phyloP scores from a whole-genome alignment of 108 stramenopile species.

The Parietichytrium sp. region DNA sequence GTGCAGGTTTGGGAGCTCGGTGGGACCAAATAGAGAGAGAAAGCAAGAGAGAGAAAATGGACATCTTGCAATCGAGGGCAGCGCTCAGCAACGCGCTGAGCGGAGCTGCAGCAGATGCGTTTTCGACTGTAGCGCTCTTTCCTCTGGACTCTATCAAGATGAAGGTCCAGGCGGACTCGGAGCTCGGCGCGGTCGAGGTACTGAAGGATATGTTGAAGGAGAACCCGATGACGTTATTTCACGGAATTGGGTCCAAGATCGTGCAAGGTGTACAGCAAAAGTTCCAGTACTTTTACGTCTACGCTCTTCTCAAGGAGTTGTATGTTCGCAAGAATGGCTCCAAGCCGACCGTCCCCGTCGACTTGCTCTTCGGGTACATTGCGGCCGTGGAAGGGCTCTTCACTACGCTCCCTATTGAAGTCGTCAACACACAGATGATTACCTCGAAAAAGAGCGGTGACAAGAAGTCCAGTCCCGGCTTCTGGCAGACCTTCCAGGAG shows the following conservation, averaged over 20 bases:
- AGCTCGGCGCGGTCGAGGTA: neutral
- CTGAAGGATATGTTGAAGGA: neutral
- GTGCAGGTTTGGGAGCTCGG: too few relatives aligned
- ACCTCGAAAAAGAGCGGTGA: neutral
- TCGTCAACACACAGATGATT: slow-evolving; percentile 14
- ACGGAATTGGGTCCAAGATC: slow-evolving; percentile 12
- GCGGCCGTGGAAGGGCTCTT: neutral
- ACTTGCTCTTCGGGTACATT: neutral
- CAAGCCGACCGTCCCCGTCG: neutral
- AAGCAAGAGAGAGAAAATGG: neutral
- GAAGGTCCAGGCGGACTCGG: neutral
- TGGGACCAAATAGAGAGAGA: too few relatives aligned
- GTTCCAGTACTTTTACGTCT: slow-evolving; percentile 26
- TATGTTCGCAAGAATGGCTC: neutral
- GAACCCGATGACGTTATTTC: neutral
- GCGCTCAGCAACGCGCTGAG: slow-evolving; percentile 36
- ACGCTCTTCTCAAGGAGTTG: slow-evolving; percentile 10
- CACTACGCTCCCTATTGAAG: slow-evolving; percentile 17
- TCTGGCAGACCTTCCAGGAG: slow-evolving; percentile 26
- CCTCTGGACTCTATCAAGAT: slow-evolving; percentile 6
- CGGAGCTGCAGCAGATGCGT: slow-evolving; percentile 26
- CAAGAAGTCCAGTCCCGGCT: neutral
- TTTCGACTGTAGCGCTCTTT: neutral
- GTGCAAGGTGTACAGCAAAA: slow-evolving; percentile 6
- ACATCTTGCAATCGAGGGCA: neutral